phyloP scores from a whole-genome alignment of 2,329 filamentous ascomycete species.

The Penicillium digitatum region DNA sequence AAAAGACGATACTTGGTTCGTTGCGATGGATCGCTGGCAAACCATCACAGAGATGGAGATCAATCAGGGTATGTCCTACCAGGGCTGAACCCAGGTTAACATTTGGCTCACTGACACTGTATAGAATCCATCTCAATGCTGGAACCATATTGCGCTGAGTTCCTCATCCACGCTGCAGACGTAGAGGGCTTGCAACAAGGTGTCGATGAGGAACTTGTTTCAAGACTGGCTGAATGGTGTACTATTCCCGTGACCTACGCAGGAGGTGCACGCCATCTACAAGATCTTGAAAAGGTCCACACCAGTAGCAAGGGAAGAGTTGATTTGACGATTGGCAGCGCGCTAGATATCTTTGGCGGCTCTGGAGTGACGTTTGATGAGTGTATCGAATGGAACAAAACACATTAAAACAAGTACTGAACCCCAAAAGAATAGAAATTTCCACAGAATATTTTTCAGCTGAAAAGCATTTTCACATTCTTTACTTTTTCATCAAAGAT shows the following conservation, averaged over 20 bases:
- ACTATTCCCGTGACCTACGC: constrained; percentile 93
- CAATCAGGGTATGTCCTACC: constrained; percentile 62
- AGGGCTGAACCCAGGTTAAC: background rate
- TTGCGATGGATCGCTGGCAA: constrained; percentile 99
- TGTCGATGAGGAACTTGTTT: constrained; percentile 80
- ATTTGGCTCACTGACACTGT: constrained; percentile 6
- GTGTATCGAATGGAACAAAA: constrained; percentile 79
- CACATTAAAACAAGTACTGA: constrained; percentile 62
- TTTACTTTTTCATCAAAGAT: background rate
- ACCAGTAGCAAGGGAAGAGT: constrained; percentile 73
- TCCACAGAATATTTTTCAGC: background rate
- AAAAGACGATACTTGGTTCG: constrained; percentile 75
- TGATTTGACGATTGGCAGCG: constrained; percentile 93
- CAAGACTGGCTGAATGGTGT: constrained; percentile 76
- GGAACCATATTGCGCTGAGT: constrained; percentile 92
- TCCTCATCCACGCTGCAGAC: constrained; percentile 94
- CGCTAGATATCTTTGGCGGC: constrained; percentile 92
- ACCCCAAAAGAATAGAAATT: constrained; percentile 21
- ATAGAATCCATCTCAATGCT: constrained; percentile 74
- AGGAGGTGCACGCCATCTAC: constrained; percentile 78
- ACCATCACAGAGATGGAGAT: constrained; percentile 96
- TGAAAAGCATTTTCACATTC: background rate
- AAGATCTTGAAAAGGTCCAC: constrained; percentile 80
- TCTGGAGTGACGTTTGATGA: constrained; percentile 81
- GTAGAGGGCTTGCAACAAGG: constrained; percentile 91